Base-by-base conservation (phyloP, 2,329 filamentous ascomycete species). In the Arthrinium puccinioides region DNA sequence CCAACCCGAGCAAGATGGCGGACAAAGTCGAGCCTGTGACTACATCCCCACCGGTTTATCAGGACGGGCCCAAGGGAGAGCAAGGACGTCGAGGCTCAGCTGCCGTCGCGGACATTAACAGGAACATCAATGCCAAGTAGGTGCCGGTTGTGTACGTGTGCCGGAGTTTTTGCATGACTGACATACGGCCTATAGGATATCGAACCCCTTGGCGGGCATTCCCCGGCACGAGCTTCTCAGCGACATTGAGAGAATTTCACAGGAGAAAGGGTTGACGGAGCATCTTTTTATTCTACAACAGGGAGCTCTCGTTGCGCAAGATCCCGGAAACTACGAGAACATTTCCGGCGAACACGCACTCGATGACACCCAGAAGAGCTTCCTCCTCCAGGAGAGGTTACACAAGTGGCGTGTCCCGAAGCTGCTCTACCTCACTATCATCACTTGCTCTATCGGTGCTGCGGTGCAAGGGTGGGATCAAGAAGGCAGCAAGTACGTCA, bases 371-470 rank as follows among this genome's bases (percentile, higher is more conserved):
- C 82, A 87, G 51, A 67, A 67, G 28, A 56, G 64, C 2, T 61
- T 72, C 9, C 55, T 87, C 23, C 62, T 67, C 6, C 64, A 70
- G 11, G 83, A 87, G 51, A 68, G 71, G 18, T 69, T 68, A 1
- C 68, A 82, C 50, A 76, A 76, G 39, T 87, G 83, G 82, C 71
- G 69, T 11, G 79, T 86, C 45, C 81, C 82, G 0, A 64, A 59
- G 49, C 68, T 72, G 48, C 66, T 84, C 34, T 84, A 83, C 56
- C 64, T 79, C 35, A 69, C 83, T 3, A 75, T 85, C 41, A 51
- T 79, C 5, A 61, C 62, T 59, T 55, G 43, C 52, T 53, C 39
- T 30, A 21, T 38, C 19, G 70, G 69, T 3, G 72, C 73, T 3
- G 70, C 70, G 6, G 70, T 74, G 9, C 76, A 76, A 45, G 62